Base-by-base conservation (phyloP, 2,329 filamentous ascomycete genomes). In the Neonectria neomacrospora region DNA sequence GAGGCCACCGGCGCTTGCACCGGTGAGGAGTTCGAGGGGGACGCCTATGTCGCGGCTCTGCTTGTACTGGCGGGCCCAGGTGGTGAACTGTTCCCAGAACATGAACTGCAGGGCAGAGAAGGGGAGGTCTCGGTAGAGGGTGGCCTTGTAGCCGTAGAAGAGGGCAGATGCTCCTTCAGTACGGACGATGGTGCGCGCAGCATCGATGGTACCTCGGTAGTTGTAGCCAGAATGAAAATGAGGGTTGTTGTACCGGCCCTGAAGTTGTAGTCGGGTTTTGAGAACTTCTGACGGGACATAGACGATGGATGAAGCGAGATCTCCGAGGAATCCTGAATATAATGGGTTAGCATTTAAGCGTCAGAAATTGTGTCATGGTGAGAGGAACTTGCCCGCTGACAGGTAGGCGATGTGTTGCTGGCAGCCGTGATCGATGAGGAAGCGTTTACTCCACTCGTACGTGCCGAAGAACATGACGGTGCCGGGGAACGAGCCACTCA, bases 271-370 rank as follows among this genome's bases (percentile, higher is more conserved):
- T 23, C 96, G 90, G n/a, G 96, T 99, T 79, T 99, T 99, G 70
- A 99, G 86, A 5, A 99, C 96, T 79, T 99, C 96, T 12, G 95
- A 97, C 4, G 96, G 96, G 5, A 99, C 96, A 76, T 99, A 99
- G 63, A 97, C 87, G 64, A 97, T 85, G 0, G 94, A 97, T 1
- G 96, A 95, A 47, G 93, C 95, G 22, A 97, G 85, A 75, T 99
- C 96, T 65, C 95, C 96, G 63, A 97, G 77, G 72, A 98, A 94
- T n/a, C 95, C 93, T 94, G 32, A 20, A n/a, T 5, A 22, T 30
- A 22, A 18, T 18, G 20, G 20, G 66, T 70, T 54, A 59, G 56
- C 14, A 23, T 26, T 30, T 48, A 20, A 20, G 11, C 6, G 22
- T 48, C 8, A 12, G 16, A 45, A 32, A 23, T 47, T 10, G 4